Evolutionary conservation across 768 basidiomycete species (phyloP).

Genomic region (Mycena venus): DNA sequence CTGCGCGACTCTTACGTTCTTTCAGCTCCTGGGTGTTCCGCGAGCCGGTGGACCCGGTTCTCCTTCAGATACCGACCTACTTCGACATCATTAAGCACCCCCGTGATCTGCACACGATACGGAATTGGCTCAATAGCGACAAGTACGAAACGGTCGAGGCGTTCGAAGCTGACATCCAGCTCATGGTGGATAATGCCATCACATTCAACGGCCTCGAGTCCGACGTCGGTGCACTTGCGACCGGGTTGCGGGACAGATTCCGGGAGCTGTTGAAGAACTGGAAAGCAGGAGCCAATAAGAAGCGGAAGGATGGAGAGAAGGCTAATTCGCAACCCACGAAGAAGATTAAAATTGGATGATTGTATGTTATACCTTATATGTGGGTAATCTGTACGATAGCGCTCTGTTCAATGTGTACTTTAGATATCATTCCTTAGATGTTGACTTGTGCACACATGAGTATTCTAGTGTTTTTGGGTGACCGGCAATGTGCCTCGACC

Average conservation of each 20-base stretch:
- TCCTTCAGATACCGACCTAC: constrained; percentile 88
- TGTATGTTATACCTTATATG: constrained; percentile 18
- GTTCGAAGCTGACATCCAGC: constrained; percentile 86
- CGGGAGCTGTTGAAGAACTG: constrained; percentile 65
- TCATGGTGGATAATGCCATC: constrained; percentile 92
- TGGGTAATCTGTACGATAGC: constrained; percentile 38
- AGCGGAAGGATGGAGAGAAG: constrained; percentile 82
- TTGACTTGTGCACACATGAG: not conserved
- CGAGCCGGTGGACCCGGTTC: constrained; percentile 90
- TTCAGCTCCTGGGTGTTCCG: constrained; percentile 82
- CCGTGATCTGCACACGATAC: constrained; percentile 88
- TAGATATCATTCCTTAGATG: constrained; percentile 6
- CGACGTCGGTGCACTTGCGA: constrained; percentile 78
- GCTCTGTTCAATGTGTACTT: constrained; percentile 8
- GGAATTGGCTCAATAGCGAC: constrained; percentile 83
- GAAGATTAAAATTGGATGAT: constrained; percentile 74
- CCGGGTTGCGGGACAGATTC: constrained; percentile 62
- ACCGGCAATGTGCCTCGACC: no score
- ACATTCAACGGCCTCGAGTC: constrained; percentile 89
- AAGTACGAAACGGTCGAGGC: constrained; percentile 84
- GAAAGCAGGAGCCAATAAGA: constrained; percentile 69
- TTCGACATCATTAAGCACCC: constrained; percentile 91
- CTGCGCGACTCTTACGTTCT: constrained; percentile 4
- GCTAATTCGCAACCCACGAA: constrained; percentile 74
- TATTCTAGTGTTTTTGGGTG: no score